phyloP scores from a whole-genome alignment of 163 green algal genomes.

The Coccomyxa subellipsoidea region DNA sequence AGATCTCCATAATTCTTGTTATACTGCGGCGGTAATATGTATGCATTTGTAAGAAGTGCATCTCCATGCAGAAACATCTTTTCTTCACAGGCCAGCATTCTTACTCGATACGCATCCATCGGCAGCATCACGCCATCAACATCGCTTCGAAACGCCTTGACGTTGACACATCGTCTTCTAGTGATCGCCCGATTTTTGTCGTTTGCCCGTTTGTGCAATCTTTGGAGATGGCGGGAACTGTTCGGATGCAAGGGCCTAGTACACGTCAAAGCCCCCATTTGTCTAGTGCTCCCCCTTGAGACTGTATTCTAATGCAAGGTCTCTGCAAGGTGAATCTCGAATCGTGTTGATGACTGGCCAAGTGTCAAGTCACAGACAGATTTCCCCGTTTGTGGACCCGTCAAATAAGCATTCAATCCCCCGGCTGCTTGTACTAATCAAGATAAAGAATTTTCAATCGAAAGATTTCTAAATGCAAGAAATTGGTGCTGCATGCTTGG shows the following conservation, averaged over 20 bases:
- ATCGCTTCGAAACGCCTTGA: not conserved
- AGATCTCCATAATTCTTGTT: no score
- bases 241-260: not conserved
- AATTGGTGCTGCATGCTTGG: no score
- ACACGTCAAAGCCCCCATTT: not conserved
- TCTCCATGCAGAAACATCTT: no score
- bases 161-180: not conserved
- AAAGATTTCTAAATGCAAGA: no score
- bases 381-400: no score
- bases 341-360: no score
- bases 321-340: no score
- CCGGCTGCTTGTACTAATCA: not conserved
- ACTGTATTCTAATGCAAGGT: no score
- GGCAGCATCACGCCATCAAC: not conserved
- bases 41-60: not conserved
- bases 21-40: not conserved
- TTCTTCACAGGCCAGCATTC: no score
- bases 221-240: not conserved
- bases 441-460: no score
- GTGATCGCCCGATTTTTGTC: not conserved
- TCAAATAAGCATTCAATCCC: not conserved
- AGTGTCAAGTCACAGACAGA: no score
- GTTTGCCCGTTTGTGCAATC: not conserved
- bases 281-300: not conserved
- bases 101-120: not conserved